Conservation (phyloP, 768 basidiomycete genomes). For the Suillus placidus region DNA sequence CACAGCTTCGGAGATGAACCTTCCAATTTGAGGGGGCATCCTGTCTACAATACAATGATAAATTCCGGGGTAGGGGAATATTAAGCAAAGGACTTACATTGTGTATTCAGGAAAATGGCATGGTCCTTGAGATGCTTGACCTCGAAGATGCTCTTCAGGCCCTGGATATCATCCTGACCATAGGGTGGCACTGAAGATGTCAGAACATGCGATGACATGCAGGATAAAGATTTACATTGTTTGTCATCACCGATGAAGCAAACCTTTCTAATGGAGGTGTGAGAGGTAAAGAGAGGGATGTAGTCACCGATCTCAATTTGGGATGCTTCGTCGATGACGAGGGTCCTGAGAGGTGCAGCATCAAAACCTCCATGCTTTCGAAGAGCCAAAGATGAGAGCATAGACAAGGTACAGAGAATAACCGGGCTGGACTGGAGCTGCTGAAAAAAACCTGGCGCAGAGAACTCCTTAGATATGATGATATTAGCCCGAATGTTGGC, state of each 20-base stretch:
- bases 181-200: conserved; percentile 70
- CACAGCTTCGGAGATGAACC: conserved; percentile 69
- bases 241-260: conserved; percentile 70
- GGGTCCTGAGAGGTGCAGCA: conserved; percentile 43
- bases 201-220: conserved; percentile 32
- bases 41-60: conserved; percentile 53
- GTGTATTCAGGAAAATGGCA: conserved; percentile 65
- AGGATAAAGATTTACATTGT: conserved; percentile 49
- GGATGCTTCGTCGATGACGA: conserved; percentile 68
- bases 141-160: conserved; percentile 79
- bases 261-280: conserved; percentile 47
- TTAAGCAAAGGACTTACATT: conserved; percentile 53
- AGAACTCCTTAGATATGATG: conserved; percentile 50
- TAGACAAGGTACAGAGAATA: conserved; percentile 75
- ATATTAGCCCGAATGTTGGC: conserved; percentile 46
- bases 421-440: conserved; percentile 50
- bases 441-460: conserved; percentile 24
- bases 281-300: conserved; percentile 41
- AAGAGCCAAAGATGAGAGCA: conserved; percentile 55
- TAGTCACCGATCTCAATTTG: conserved; percentile 64
- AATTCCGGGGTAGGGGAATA: conserved; percentile 7
- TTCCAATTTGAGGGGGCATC: conserved; percentile 81
- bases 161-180: conserved; percentile 69
- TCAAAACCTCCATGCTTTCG: conserved; percentile 24
- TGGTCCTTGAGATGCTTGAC: conserved; percentile 55